These are phyloP conservation scores for Petunia axillaris DNA, from an alignment of 257 asterid species.

Conservation along the genomic window DNA sequence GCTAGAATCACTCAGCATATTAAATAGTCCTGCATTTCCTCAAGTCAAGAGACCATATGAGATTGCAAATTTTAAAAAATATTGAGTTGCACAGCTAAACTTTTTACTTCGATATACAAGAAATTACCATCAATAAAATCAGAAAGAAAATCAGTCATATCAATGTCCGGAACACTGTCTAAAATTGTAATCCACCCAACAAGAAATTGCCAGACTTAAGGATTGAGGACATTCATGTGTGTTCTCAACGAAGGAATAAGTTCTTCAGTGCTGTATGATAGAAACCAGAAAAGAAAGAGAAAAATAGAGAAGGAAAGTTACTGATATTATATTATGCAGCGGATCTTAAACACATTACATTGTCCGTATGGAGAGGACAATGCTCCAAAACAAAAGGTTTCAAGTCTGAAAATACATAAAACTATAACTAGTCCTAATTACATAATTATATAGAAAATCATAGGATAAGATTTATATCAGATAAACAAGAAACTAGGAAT, in stretches of 20 bases:
- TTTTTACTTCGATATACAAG: conserved; percentile 29
- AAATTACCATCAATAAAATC: conserved; percentile 95
- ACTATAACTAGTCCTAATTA: too few species aligned
- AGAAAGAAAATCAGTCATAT: conserved; percentile 99
- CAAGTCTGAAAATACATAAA: too few species aligned
- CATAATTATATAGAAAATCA: too few species aligned
- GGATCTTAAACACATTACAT: too few species aligned
- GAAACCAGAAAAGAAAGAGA: neutral
- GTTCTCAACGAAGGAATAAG: conserved; percentile 94
- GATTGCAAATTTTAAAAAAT: neutral
- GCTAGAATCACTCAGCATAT: conserved; percentile 98
- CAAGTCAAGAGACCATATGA: conserved; percentile 17
- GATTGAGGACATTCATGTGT: conserved; percentile 94
- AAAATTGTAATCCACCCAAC: conserved; percentile 99
- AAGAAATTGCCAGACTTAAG: conserved; percentile 96
- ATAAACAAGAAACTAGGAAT: too few species aligned
- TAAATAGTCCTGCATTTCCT: conserved; percentile 76
- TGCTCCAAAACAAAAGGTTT: too few species aligned
- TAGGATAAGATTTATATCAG: too few species aligned
- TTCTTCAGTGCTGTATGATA: conserved; percentile 83
- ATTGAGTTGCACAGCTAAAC: conserved; percentile 2
- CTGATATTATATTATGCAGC: too few species aligned
- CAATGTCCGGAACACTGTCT: conserved; percentile 99
- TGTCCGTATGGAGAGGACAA: too few species aligned
- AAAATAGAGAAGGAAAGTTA: too few species aligned